These are phyloP conservation scores for Aspergillus sojae DNA, from an alignment of 2,329 filamentous ascomycete species.

Conservation along the genomic window DNA sequence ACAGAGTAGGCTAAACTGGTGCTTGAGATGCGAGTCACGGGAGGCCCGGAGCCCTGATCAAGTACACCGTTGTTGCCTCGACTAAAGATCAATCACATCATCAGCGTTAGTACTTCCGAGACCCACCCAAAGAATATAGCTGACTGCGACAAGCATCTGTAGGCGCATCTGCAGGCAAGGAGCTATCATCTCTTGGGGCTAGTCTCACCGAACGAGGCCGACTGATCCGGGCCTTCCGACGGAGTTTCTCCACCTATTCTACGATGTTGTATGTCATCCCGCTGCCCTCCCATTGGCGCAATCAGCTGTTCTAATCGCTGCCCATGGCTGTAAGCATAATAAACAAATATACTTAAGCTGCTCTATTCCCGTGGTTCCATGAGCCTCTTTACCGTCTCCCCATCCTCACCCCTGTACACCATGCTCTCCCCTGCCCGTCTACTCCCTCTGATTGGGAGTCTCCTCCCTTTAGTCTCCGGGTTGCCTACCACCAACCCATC, in stretches of 20 bases:
- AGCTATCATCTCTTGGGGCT: background rate
- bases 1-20: background rate
- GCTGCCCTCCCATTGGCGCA: background rate
- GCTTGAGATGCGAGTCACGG: background rate
- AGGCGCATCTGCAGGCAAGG: background rate
- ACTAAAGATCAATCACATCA: background rate
- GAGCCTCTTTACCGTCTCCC: background rate
- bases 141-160: background rate
- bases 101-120: background rate
- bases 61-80: background rate
- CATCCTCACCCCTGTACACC: background rate
- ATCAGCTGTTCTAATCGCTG: background rate
- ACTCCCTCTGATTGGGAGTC: slow-evolving; percentile 7
- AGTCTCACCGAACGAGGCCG: background rate
- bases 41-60: background rate
- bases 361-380: background rate
- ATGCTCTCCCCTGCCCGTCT: slow-evolving; percentile 6
- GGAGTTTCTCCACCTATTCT: background rate
- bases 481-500: slow-evolving; percentile 6
- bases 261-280: background rate
- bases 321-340: background rate
- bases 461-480: slow-evolving; percentile 1
- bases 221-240: background rate
- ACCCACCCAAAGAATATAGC: background rate
- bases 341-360: background rate